Evolutionary conservation across 805 yeast genomes (phyloP), one percentile per base, ranked within the genome.

Genomic region (Myxozyma kluyveri): DNA sequence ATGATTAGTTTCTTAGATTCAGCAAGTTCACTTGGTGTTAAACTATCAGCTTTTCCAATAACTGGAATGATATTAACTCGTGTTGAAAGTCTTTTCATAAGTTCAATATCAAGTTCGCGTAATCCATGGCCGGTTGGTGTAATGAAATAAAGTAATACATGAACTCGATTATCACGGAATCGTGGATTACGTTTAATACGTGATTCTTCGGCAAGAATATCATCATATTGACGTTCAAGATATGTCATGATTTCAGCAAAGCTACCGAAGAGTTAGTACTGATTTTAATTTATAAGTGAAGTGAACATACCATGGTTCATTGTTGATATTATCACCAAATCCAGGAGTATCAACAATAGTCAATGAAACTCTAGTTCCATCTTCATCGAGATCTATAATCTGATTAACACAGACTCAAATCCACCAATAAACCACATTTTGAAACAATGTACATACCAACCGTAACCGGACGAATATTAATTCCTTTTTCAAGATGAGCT

Each of bases 21-120:
- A 14, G 67, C 65, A 50, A 82, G 69, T 67, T 90, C 96, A 1
- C 76, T 66, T 21, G 75, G 75, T 0, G 95, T 87, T 60, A 88
- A 73, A 1, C 88, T 75, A 67, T 90, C 97, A 2, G 95, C 82
- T 63, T 86, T 84, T 33, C 86, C 79, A 52, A 90, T 79, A 23
- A 89, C 82, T 1, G 97, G 96, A 40, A 90, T 80, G 23, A 91
- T 76, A 69, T 90, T 90, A 19, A 86, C 95, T 59, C 82, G 80
- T 22, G 79, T 75, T 14, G 90, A 79, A 46, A 90, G 74, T 42
- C 76, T 73, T 60, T 75, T 79, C 84, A 90, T 86, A 47, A 86
- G 75, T 57, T 76, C 78, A 49, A 85, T 74, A 66, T 91, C 98
- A 48, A 84, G 71, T 64, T 86, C 89, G 50, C 86, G 79, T 39